These are phyloP conservation scores for Xylaria sp. DNA, from an alignment of 2,329 filamentous ascomycete genomes.

Conservation along the genomic window DNA sequence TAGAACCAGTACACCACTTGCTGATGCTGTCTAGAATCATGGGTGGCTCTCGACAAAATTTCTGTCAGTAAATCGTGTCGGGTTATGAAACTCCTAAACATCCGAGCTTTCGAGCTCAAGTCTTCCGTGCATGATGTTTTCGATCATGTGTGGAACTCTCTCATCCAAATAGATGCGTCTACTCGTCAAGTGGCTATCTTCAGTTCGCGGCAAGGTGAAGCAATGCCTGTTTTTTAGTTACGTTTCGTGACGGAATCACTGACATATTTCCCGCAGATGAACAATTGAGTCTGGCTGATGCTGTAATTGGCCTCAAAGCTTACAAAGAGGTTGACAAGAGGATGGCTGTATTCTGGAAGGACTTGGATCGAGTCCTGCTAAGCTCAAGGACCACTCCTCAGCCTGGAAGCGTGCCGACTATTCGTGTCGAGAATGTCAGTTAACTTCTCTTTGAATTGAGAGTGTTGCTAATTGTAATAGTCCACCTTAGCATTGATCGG, in stretches of 20 bases:
- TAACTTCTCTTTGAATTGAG: background rate
- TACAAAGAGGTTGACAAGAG: constrained; percentile 67
- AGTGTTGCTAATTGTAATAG: constrained; percentile 39
- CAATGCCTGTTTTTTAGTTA: background rate
- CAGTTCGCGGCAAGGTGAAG: constrained; percentile 55
- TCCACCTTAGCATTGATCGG: constrained; percentile 52
- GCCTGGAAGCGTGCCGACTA: constrained; percentile 42
- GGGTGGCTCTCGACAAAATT: constrained; percentile 63
- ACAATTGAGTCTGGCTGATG: constrained; percentile 59
- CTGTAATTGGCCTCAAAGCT: constrained; percentile 60
- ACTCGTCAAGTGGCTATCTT: constrained; percentile 62
- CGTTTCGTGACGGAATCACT: too few relatives aligned
- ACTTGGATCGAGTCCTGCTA: constrained; percentile 66
- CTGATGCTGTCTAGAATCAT: constrained; percentile 54
- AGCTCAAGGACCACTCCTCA: constrained; percentile 61
- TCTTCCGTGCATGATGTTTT: constrained; percentile 70
- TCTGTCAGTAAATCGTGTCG: constrained; percentile 66
- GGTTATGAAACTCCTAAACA: constrained; percentile 67
- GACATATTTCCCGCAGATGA: constrained; percentile 47
- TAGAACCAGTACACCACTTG: background rate
- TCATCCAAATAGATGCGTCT: constrained; percentile 67
- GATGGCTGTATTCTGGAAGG: constrained; percentile 65
- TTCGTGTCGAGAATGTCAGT: constrained; percentile 51
- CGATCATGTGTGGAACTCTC: constrained; percentile 70
- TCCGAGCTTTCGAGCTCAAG: constrained; percentile 70